Base-by-base conservation (phyloP, 768 basidiomycete genomes). In the Strobilomyces confusus region DNA sequence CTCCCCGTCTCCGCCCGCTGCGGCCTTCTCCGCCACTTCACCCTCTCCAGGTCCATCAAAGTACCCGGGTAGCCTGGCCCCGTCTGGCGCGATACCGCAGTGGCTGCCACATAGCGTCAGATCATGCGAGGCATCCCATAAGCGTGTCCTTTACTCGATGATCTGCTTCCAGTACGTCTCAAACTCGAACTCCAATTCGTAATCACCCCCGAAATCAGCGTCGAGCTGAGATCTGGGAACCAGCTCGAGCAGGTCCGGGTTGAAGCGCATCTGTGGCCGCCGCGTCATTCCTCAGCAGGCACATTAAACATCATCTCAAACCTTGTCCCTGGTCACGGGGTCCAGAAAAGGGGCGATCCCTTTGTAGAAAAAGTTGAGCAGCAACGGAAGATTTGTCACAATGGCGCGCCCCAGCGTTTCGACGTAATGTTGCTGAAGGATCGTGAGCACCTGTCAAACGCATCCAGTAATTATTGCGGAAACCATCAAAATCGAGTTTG, bases 261-360 rank as follows among this genome's bases (percentile, higher is more conserved):
- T 95, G 69, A 95, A 94, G 22, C 86, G 83, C 85, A 94, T 90
- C 87, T 90, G 40, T 11, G 42, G 37, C 9, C 17, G 29, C 22
- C 41, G 8, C 48, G 57, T 56, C 32, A 49, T 7, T 19, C 15
- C 23, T 33, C 50, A 32, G 23, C 37, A 38, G 30, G 15, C 29
- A n/a, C 22, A 30, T 23, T 6, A 15, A 23, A 30, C 2, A 34
- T 8, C 0, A 26, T 30, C 40, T 1, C 9, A 36, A 23, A 87
- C 88, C 83, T 94, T 95, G 63, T 92, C 90, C 41, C 89, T 77
- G 0, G 92, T 94, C 29, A 92, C 82, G 7, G 92, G 92, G 64
- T 95, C 92, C 46, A 95, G 67, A 74, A 94, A 92, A 0, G 92
- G 91, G 9, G 85, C 73, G 58, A 95, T 92, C 40, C 85, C 89